A percentile compares a stretch with the other conserved stretches of the same genome.
Evolutionary conservation across 192 early-diverging fungal species (phyloP).

Genomic region (Linnemannia zychae): DNA sequence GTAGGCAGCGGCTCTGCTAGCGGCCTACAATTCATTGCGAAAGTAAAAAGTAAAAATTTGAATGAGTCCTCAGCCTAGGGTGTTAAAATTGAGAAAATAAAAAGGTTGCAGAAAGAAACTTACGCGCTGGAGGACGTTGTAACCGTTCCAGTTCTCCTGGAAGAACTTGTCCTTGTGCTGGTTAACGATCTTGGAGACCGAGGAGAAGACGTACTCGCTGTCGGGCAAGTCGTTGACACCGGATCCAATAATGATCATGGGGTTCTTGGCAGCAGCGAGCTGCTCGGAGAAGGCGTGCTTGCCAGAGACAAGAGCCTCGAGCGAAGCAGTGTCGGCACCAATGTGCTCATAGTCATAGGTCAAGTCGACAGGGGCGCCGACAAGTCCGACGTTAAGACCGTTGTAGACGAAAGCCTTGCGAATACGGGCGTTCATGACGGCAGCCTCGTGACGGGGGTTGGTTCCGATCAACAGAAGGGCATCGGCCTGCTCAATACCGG

Average conservation of each 20-base stretch:
- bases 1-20: conserved; percentile 87
- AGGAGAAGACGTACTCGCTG: conserved; percentile 78
- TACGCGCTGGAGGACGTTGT: conserved; percentile 92
- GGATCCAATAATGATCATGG: conserved; percentile 91
- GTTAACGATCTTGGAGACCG: conserved; percentile 81
- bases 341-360: conserved; percentile 95
- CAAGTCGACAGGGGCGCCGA: conserved; percentile 84
- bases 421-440: conserved; percentile 96
- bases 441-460: conserved; percentile 96
- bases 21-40: conserved; percentile 66
- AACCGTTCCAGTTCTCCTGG: conserved; percentile 88
- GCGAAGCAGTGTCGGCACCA: conserved; percentile 70
- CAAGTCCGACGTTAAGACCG: conserved; percentile 81
- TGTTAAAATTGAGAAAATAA: too few species aligned
- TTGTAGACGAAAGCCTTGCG: conserved; percentile 93
- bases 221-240: conserved; percentile 82
- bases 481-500: conserved; percentile 95
- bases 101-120: too few species aligned
- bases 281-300: conserved; percentile 79
- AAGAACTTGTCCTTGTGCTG: conserved; percentile 78
- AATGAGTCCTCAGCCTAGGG: too few species aligned
- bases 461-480: conserved; percentile 91
- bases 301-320: conserved; percentile 80
- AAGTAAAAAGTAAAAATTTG: too few species aligned
- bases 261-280: conserved; percentile 89